Evolutionary conservation across 176 grass and related monocot species (phyloP).

Genomic region (Puccinellia tenuiflora): DNA sequence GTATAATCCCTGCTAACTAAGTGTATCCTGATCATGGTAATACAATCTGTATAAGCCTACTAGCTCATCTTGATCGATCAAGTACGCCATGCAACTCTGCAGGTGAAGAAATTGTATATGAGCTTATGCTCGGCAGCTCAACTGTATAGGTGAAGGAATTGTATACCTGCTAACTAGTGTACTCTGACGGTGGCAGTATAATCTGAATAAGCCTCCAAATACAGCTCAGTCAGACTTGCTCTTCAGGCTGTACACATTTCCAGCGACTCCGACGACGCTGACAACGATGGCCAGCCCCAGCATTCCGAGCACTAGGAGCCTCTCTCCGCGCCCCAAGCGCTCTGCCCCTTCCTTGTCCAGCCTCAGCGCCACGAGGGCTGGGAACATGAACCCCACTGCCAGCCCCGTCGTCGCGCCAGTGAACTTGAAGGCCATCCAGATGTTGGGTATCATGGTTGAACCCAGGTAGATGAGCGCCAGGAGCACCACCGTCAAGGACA

Average conservation of each 20-base stretch:
- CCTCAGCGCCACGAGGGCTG: slow-evolving; percentile 61
- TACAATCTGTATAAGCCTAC: too few relatives aligned
- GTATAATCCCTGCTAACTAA: too few relatives aligned
- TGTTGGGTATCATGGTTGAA: slow-evolving; percentile 87
- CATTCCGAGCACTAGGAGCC: slow-evolving; percentile 54
- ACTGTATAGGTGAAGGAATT: background rate
- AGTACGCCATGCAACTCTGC: background rate
- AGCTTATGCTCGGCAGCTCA: slow-evolving; percentile 13
- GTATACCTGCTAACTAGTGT: slow-evolving; percentile 18
- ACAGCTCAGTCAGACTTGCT: slow-evolving; percentile 46
- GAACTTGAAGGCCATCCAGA: slow-evolving; percentile 98
- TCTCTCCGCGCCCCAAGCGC: slow-evolving; percentile 45
- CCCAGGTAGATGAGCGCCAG: slow-evolving; percentile 71
- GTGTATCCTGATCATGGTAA: too few relatives aligned
- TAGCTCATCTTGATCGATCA: too few relatives aligned
- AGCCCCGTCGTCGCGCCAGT: slow-evolving; percentile 82
- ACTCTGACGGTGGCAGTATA: background rate
- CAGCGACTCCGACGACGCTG: slow-evolving; percentile 60
- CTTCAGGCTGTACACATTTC: slow-evolving; percentile 82
- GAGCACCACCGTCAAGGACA: slow-evolving; percentile 70
- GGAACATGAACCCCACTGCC: slow-evolving; percentile 92
- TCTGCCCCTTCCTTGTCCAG: slow-evolving; percentile 63
- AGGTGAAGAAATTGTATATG: slow-evolving; percentile 18
- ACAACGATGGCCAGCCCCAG: slow-evolving; percentile 59
- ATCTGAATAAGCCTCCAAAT: slow-evolving; percentile 4